phyloP scores from a whole-genome alignment of 306 rosid species.

The Purshia tridentata region DNA sequence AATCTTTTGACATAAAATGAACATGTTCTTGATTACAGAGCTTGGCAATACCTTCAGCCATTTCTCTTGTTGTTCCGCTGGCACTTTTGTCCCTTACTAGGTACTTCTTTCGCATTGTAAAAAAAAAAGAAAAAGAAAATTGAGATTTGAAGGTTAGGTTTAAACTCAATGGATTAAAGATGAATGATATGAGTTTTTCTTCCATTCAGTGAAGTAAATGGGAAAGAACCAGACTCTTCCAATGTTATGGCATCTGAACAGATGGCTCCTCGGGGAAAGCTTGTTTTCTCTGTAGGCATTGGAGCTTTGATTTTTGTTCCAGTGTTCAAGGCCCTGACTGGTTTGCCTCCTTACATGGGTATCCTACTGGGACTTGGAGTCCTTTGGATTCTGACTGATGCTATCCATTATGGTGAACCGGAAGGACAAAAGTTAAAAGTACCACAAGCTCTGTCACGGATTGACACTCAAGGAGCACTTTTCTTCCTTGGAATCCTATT shows the following conservation, averaged over 20 bases:
- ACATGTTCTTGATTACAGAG: constrained; percentile 38
- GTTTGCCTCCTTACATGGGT: constrained; percentile 95
- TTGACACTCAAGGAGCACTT: constrained; percentile 90
- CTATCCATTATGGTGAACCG: constrained; percentile 95
- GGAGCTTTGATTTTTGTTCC: constrained; percentile 93
- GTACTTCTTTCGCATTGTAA: constrained; percentile 38
- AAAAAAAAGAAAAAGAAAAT: constrained; percentile 25
- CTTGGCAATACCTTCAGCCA: constrained; percentile 65
- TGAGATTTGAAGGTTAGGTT: constrained; percentile 20
- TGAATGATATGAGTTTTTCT: constrained; percentile 29
- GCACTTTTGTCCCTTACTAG: constrained; percentile 84
- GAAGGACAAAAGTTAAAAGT: constrained; percentile 89
- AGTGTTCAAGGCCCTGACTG: constrained; percentile 83
- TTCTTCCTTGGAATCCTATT: constrained; percentile 95
- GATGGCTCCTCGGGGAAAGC: constrained; percentile 95
- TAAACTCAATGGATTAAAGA: constrained; percentile 10
- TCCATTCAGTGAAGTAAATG: constrained; percentile 75
- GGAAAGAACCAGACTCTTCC: constrained; percentile 54
- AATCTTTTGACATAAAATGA: background rate
- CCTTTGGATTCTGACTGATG: constrained; percentile 96
- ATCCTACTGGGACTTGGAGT: constrained; percentile 91
- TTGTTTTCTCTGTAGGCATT: constrained; percentile 79
- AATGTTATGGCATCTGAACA: constrained; percentile 71
- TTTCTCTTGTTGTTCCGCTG: constrained; percentile 84
- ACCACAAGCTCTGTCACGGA: constrained; percentile 91